These are phyloP conservation scores for Melanogaster broomeanus DNA, from an alignment of 768 basidiomycete species.

Conservation along the genomic window DNA sequence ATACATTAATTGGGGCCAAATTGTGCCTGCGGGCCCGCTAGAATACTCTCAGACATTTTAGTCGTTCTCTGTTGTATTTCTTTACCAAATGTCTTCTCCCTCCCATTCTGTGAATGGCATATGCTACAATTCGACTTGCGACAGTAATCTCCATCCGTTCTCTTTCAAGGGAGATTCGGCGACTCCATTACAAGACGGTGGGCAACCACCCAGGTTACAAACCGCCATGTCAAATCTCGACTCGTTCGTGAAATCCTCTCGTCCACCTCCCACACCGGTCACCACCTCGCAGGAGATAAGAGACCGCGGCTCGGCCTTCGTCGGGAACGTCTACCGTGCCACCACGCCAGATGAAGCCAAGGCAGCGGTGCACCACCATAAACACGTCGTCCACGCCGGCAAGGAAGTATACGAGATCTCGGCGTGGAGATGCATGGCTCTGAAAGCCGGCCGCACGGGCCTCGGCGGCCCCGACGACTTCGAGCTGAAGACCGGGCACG, in stretches of 20 bases:
- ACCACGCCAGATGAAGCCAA: conserved; percentile 52
- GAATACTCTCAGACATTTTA: conserved; percentile 4
- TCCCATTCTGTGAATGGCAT: too few species aligned
- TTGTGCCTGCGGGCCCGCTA: conserved; percentile 1
- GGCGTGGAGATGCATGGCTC: conserved; percentile 78
- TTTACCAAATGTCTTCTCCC: background rate
- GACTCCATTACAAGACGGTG: too few species aligned
- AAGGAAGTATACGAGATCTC: conserved; percentile 72
- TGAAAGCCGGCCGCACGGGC: conserved; percentile 65
- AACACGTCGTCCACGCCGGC: conserved; percentile 55
- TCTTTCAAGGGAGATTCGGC: background rate
- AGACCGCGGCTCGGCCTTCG: conserved; percentile 73
- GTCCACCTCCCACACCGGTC: conserved; percentile 46
- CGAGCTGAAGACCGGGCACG: conserved; percentile 56
- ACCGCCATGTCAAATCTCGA: conserved; percentile 45
- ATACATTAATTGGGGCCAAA: conserved; percentile 2
- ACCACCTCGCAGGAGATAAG: conserved; percentile 72
- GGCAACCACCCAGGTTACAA: too few species aligned
- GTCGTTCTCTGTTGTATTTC: conserved; percentile 2
- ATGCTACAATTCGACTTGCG: background rate
- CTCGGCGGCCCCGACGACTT: conserved; percentile 77
- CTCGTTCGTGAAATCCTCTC: conserved; percentile 49
- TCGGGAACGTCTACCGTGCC: conserved; percentile 63
- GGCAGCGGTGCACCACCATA: conserved; percentile 50
- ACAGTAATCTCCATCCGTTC: background rate